Conservation (phyloP, 2,329 filamentous ascomycete species). For the Neocatenulostroma microsporum region DNA sequence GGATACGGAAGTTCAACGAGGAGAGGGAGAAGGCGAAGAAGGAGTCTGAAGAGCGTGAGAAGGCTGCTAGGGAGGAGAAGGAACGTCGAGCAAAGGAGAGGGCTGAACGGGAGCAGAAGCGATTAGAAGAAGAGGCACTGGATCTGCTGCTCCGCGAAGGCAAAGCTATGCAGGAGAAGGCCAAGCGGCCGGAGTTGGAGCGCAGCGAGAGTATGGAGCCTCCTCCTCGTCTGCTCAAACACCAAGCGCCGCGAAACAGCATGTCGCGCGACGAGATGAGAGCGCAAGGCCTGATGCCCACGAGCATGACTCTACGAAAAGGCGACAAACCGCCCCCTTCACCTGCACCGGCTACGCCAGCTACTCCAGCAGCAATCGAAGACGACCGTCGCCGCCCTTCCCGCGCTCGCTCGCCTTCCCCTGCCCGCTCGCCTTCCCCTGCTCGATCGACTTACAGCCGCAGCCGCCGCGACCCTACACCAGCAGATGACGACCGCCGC, state of each 20-base stretch:
- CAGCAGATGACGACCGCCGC: conserved; percentile 19
- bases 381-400: conserved; percentile 14
- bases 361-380: conserved; percentile 15
- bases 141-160: conserved; percentile 49
- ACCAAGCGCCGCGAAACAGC: conserved; percentile 17
- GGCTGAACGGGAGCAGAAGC: conserved; percentile 43
- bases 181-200: conserved; percentile 45
- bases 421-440: conserved; percentile 25
- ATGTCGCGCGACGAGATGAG: conserved; percentile 24
- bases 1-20: conserved; percentile 43
- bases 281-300: conserved; percentile 25
- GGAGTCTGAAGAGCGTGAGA: conserved; percentile 46
- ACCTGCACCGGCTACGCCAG: conserved; percentile 8
- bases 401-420: no score
- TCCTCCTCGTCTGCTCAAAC: conserved; percentile 28
- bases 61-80: conserved; percentile 41
- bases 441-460: conserved; percentile 19
- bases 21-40: conserved; percentile 38
- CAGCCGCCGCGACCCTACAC: conserved; percentile 18
- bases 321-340: conserved; percentile 18
- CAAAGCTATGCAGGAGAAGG: conserved; percentile 47
- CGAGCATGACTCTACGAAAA: conserved; percentile 25
- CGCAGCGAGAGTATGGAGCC: conserved; percentile 33
- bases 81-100: conserved; percentile 34
- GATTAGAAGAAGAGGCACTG: conserved; percentile 49